A percentile compares a stretch with the other conserved stretches of the same genome.
Conservation (phyloP, 2,329 filamentous ascomycete species). For the Tolypocladium cylindrosporum region DNA sequence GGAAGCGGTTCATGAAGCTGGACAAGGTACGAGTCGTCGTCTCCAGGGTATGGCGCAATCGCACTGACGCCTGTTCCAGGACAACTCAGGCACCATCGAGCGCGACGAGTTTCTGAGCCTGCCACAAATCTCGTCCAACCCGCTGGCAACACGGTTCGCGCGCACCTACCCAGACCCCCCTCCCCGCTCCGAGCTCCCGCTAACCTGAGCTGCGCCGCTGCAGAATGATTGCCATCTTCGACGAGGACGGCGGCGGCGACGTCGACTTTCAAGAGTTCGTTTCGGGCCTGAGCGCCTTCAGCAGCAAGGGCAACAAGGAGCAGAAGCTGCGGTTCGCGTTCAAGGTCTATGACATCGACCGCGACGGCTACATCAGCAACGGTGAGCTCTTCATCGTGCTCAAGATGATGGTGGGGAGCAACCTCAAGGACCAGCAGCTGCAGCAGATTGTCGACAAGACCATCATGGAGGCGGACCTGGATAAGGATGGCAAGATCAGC, state of each 20-base stretch:
- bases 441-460: slow-evolving; percentile 99
- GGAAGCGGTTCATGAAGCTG: slow-evolving; percentile 98
- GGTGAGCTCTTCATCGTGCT: slow-evolving; percentile 98
- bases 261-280: slow-evolving; percentile 99
- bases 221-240: slow-evolving; percentile 98
- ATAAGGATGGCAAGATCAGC: slow-evolving; percentile 95
- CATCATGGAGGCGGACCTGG: slow-evolving; percentile 97
- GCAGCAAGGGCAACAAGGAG: slow-evolving; percentile 96
- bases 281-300: slow-evolving; percentile 87
- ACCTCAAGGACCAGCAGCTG: slow-evolving; percentile 96
- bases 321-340: slow-evolving; percentile 97
- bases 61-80: slow-evolving; percentile 38
- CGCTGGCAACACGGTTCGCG: slow-evolving; percentile 77
- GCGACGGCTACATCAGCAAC: slow-evolving; percentile 97
- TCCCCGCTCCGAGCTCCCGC: background rate
- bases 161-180: slow-evolving; percentile 1
- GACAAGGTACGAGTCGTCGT: slow-evolving; percentile 62
- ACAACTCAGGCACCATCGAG: slow-evolving; percentile 96
- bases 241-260: slow-evolving; percentile 94
- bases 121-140: slow-evolving; percentile 95
- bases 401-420: slow-evolving; percentile 99
- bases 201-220: background rate
- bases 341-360: slow-evolving; percentile 99
- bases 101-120: slow-evolving; percentile 96
- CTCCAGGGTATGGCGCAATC: background rate